Percentiles rank a stretch among this genome's conserved stretches.
phyloP scores from a whole-genome alignment of 2,329 filamentous ascomycete genomes.

The Decorospora gaudefroyi region DNA sequence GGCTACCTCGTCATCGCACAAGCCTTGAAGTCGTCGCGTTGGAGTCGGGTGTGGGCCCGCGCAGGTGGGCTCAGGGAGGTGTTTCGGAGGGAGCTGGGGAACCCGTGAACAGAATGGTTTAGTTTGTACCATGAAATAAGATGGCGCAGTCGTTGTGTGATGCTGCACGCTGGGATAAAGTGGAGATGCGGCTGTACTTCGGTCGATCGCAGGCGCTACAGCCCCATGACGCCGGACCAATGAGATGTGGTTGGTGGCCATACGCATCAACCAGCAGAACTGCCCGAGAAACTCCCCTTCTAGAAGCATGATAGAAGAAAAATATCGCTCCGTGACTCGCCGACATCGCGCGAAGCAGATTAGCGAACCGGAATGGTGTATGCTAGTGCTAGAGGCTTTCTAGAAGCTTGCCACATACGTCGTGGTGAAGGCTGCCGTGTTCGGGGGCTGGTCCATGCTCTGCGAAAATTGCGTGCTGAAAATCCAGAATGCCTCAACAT shows the following conservation, averaged over 20 bases:
- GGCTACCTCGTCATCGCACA: conserved; percentile 30
- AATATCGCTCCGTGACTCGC: conserved; percentile 1
- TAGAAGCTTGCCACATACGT: conserved; percentile 2
- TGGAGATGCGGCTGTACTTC: conserved; percentile 37
- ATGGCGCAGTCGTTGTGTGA: conserved; percentile 24
- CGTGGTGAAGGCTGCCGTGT: not conserved
- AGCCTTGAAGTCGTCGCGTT: conserved; percentile 9
- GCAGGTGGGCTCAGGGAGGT: conserved; percentile 12
- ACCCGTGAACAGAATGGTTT: conserved; percentile 9
- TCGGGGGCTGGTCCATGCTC: too few relatives aligned
- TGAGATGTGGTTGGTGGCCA: conserved; percentile 10
- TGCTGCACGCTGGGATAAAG: conserved; percentile 36
- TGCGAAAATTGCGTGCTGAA: too few relatives aligned
- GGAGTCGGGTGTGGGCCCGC: conserved; percentile 10
- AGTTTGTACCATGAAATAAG: conserved; percentile 7
- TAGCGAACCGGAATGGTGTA: conserved; percentile 4
- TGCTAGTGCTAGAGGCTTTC: conserved; percentile 4
- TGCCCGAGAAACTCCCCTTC: conserved; percentile 4
- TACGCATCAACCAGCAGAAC: conserved; percentile 7
- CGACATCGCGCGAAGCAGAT: not conserved
- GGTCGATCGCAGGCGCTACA: conserved; percentile 24
- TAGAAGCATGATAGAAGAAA: conserved; percentile 14
- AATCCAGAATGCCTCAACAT: too few relatives aligned
- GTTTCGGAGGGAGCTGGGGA: conserved; percentile 16
- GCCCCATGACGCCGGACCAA: conserved; percentile 15